phyloP scores from a whole-genome alignment of 345 rosid species.

The Eucalyptus erythrocorys region DNA sequence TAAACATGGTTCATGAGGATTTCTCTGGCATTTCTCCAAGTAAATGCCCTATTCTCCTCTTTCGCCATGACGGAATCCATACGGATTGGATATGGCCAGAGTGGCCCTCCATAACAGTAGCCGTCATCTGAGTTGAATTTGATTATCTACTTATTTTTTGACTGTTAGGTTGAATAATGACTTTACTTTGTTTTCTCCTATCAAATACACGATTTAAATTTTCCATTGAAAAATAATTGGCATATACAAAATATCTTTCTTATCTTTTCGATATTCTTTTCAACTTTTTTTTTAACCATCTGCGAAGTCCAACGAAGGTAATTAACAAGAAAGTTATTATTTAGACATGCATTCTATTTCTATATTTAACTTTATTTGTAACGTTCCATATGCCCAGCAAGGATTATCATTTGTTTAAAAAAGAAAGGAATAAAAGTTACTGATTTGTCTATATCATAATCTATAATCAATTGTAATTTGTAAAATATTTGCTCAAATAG shows the following conservation, averaged over 20 bases:
- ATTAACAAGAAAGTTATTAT: not conserved
- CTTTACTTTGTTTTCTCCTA: not conserved
- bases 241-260: not conserved
- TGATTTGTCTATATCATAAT: not conserved
- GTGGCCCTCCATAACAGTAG: not conserved
- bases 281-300: not conserved
- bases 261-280: not conserved
- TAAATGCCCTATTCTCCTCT: too few relatives aligned
- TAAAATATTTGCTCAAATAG: not conserved
- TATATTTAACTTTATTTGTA: accelerated
- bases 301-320: not conserved
- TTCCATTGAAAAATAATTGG: not conserved
- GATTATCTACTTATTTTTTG: not conserved
- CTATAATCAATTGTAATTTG: not conserved
- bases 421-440: not conserved
- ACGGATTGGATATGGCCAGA: not conserved
- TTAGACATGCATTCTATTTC: not conserved
- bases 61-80: not conserved
- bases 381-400: not conserved
- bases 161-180: not conserved
- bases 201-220: not conserved
- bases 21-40: not conserved
- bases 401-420: not conserved
- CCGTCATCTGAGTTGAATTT: not conserved
- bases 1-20: not conserved